Evolutionary conservation across 2,329 filamentous ascomycete species (phyloP), one percentile per base, ranked within the genome.

Genomic region (Aspergillus melleus): DNA sequence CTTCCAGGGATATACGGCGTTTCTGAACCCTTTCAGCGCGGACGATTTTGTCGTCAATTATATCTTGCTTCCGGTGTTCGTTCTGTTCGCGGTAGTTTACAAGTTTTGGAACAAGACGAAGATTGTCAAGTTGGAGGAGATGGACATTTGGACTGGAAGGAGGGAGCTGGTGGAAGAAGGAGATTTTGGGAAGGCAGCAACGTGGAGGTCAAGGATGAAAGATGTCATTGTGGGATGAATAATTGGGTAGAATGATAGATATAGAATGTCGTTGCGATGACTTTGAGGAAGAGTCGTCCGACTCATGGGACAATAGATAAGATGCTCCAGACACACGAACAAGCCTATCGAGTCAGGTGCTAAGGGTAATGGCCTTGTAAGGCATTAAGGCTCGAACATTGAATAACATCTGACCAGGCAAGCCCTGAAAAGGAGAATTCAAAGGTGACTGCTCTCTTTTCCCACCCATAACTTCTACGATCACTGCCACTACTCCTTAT

Each of bases 41-140:
- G 79, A 79, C 1, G 76, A 74, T 9, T 85, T 86, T 64, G 80
- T 86, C 30, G 78, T 83, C 54, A 83, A 81, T 61, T 86, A 86
- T 64, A 81, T 84, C 55, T 75, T 86, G 64, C 62, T 85, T 1
- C 81, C 80, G 1, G 69, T 84, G 2, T 85, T 84, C 59, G 72
- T 74, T 1, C 57, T 81, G 2, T 77, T 83, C 24, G 80, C 77
- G 39, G 60, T 80, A 19, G 74, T 72, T 0, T 84, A 81, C 68
- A 85, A 84, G 62, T 60, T 82, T 10, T 72, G 69, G 58, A 71
- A 75, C 57, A 74, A 72, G 60, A 78, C 77, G 2, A 70, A 66
- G 52, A 65, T 74, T 51, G 73, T 78, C 1, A 70, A 69, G 26
- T 46, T 76, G 32, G 62, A 68, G 39, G 76, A 78, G 49, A 75